These are phyloP conservation scores for Pseudocercospora cruenta DNA, from an alignment of 2,329 filamentous ascomycete genomes.

Conservation along the genomic window DNA sequence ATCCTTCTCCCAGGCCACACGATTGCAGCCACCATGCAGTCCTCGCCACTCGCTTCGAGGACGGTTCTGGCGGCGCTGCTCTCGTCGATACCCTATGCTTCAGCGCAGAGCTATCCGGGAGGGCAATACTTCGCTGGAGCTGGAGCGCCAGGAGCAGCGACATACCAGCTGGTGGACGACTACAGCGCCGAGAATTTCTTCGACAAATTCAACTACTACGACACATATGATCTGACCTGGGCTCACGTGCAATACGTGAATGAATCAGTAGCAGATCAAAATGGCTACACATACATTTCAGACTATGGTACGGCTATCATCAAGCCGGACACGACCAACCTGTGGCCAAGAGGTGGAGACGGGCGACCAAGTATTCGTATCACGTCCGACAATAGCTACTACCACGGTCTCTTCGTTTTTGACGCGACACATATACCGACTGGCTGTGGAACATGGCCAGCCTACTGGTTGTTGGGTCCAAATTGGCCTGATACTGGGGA, in stretches of 20 bases:
- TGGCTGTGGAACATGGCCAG: slow-evolving; percentile 47
- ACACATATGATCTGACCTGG: slow-evolving; percentile 38
- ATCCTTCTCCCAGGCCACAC: neutral
- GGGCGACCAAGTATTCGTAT: slow-evolving; percentile 42
- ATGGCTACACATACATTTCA: slow-evolving; percentile 35
- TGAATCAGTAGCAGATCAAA: slow-evolving; percentile 38
- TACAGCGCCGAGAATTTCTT: slow-evolving; percentile 39
- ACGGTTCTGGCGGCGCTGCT: slow-evolving; percentile 25
- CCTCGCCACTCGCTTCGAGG: slow-evolving; percentile 33
- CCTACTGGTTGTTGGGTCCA: slow-evolving; percentile 53
- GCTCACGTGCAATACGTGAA: slow-evolving; percentile 48
- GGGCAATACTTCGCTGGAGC: slow-evolving; percentile 33
- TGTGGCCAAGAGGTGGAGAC: slow-evolving; percentile 46
- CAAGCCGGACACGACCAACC: slow-evolving; percentile 42
- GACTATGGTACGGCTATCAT: slow-evolving; percentile 35
- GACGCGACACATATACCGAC: slow-evolving; percentile 44
- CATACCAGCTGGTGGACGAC: slow-evolving; percentile 38
- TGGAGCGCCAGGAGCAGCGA: slow-evolving; percentile 34
- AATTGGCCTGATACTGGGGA: slow-evolving; percentile 43
- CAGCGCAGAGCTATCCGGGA: slow-evolving; percentile 34
- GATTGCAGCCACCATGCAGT: slow-evolving; percentile 27
- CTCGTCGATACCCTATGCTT: slow-evolving; percentile 22
- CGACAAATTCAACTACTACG: slow-evolving; percentile 42
- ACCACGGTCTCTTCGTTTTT: slow-evolving; percentile 44
- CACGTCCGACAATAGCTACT: slow-evolving; percentile 43